Base-by-base conservation (phyloP, 2,329 filamentous ascomycete genomes). In the Microdochium trichocladiopsis region DNA sequence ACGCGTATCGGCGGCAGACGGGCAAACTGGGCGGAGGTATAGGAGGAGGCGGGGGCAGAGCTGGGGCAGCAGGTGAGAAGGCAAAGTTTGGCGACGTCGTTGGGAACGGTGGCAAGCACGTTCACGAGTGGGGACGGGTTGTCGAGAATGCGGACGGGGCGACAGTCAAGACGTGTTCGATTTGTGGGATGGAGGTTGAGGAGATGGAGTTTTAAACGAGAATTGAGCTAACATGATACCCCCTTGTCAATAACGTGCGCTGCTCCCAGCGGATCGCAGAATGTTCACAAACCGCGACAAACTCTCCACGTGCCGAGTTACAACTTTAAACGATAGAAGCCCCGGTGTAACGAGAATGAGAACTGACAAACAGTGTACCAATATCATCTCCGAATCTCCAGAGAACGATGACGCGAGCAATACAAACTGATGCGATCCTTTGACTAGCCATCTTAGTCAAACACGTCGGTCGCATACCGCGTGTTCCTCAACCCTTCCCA, bases 101-200 rank as follows among this genome's bases (percentile, higher is more conserved):
- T 23, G 82, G 79, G 4, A 76, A 73, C 47, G 78, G 78, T 5
- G 82, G 82, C 16, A 87, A 82, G 62, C 94, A 99, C 75, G 86
- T 91, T 50, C 94, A 99, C 72, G 88, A 95, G 66, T 99, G 94
- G 80, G 86, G 83, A 0, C 76, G 84, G 54, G 74, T 83, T 31
- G 79, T 93, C 8, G 83, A 86, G 68, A 83, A 83, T 57, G 80
- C 80, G 59, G 78, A 82, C 14, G 93, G 91, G 0, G 82, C 88
- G 75, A 88, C 81, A 41, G 83, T 90, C 51, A 96, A 95, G 78
- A 90, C 79, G 1, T 93, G 90, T 71, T 74, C 82, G 47, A 79
- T 80, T 21, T 93, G 90, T 66, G 84, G 86, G 2, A 88, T 88
- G 80, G 87, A 90, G 66, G 86, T 92, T 48, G 87, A 92, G 62